phyloP scores from a whole-genome alignment of 2,329 filamentous ascomycete genomes.

The Talaromyces rugulosus region DNA sequence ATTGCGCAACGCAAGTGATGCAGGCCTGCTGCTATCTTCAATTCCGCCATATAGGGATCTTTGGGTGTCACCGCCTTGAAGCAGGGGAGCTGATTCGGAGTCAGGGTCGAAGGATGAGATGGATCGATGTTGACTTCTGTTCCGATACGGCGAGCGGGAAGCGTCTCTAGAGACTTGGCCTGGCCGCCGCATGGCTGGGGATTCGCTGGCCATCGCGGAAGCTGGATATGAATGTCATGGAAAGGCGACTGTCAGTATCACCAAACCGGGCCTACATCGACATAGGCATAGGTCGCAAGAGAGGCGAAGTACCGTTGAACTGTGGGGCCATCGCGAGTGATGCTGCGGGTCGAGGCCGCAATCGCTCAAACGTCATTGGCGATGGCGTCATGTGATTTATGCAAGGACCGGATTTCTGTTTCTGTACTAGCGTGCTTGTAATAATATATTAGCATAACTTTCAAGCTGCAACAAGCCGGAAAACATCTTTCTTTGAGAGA shows the following conservation, averaged over 20 bases:
- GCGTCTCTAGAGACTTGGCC: constrained; percentile 17
- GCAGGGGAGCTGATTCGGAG: constrained; percentile 41
- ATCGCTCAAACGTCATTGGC: not conserved
- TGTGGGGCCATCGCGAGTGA: not conserved
- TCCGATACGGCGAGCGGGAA: constrained; percentile 18
- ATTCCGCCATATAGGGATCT: constrained; percentile 25
- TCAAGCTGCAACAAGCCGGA: not conserved
- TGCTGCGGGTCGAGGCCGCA: not conserved
- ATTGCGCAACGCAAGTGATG: constrained; percentile 20
- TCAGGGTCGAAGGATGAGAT: constrained; percentile 28
- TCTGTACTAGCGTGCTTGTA: too few species aligned
- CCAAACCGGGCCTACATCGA: not conserved
- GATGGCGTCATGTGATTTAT: not conserved
- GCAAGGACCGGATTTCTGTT: not conserved
- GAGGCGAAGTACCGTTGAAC: not conserved
- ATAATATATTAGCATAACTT: not conserved
- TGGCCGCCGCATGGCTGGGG: constrained; percentile 27
- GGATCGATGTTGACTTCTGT: constrained; percentile 12
- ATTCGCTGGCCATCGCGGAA: constrained; percentile 32
- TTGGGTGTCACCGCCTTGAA: constrained; percentile 32
- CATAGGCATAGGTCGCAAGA: not conserved
- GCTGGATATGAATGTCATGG: not conserved
- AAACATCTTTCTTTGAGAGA: not conserved
- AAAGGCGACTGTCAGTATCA: not conserved
- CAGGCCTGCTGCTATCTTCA: constrained; percentile 18